A percentile compares a stretch with the other conserved stretches of the same genome.
Evolutionary conservation across 164 flowering plant species (phyloP).

Genomic region (Vitis vinifera): DNA sequence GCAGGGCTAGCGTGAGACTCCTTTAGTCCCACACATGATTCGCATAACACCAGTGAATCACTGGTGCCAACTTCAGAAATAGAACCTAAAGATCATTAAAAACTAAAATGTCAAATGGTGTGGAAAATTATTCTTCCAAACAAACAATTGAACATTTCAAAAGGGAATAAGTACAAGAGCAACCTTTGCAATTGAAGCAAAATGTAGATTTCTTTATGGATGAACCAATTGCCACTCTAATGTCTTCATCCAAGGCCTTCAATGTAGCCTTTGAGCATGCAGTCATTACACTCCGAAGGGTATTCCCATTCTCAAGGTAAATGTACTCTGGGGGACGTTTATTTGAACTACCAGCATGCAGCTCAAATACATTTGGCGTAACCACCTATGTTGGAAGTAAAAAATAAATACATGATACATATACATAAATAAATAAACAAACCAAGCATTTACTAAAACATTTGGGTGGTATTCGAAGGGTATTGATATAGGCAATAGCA

Average conservation of each 20-base stretch:
- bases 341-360: slow-evolving; percentile 76
- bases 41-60: slow-evolving; percentile 29
- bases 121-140: too few relatives aligned
- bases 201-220: slow-evolving; percentile 17
- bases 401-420: neutral
- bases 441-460: too few relatives aligned
- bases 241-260: slow-evolving; percentile 41
- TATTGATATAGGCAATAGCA: too few relatives aligned
- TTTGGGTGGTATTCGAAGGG: too few relatives aligned
- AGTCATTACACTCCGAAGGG: slow-evolving; percentile 61
- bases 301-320: slow-evolving; percentile 69
- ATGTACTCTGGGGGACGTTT: slow-evolving; percentile 71
- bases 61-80: slow-evolving; percentile 25
- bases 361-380: slow-evolving; percentile 59
- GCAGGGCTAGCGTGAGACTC: slow-evolving; percentile 20
- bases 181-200: slow-evolving; percentile 59
- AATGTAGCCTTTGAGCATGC: slow-evolving; percentile 47
- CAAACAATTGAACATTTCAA: neutral
- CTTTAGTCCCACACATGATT: slow-evolving; percentile 33
- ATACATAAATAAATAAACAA: too few relatives aligned
- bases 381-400: slow-evolving; percentile 46
- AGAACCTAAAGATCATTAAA: slow-evolving; percentile 25
- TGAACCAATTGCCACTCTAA: slow-evolving; percentile 40
- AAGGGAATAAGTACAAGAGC: neutral
- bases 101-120: too few relatives aligned